phyloP scores from a whole-genome alignment of 2,329 filamentous ascomycete genomes.

The Apiospora sp. region DNA sequence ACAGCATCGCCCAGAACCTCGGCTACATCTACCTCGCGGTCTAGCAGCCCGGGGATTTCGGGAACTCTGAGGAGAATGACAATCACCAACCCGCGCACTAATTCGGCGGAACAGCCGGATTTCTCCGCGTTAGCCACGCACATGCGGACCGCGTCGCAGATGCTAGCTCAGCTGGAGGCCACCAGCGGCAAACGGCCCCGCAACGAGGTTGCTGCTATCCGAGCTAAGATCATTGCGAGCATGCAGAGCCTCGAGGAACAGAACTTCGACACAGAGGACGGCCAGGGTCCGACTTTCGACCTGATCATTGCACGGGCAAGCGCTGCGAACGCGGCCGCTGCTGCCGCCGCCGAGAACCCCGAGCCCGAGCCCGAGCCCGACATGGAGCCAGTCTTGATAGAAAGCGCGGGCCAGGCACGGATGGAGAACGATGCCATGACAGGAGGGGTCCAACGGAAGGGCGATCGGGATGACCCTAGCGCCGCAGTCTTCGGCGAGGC shows the following conservation, averaged over 20 bases:
- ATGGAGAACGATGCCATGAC: slow-evolving; percentile 94
- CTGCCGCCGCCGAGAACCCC: slow-evolving; percentile 31
- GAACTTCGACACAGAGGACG: slow-evolving; percentile 79
- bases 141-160: slow-evolving; percentile 87
- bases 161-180: slow-evolving; percentile 83
- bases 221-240: slow-evolving; percentile 86
- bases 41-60: slow-evolving; percentile 75
- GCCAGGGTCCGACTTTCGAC: slow-evolving; percentile 79
- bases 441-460: slow-evolving; percentile 80
- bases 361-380: slow-evolving; percentile 32
- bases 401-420: slow-evolving; percentile 77
- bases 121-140: slow-evolving; percentile 85
- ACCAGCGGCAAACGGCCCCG: slow-evolving; percentile 82
- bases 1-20: slow-evolving; percentile 73
- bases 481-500: slow-evolving; percentile 88
- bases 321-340: slow-evolving; percentile 52
- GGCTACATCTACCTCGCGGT: slow-evolving; percentile 71
- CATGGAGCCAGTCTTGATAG: slow-evolving; percentile 64
- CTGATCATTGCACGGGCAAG: slow-evolving; percentile 80
- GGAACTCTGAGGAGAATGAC: slow-evolving; percentile 67
- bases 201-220: slow-evolving; percentile 82
- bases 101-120: slow-evolving; percentile 74
- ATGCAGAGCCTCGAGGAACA: slow-evolving; percentile 90
- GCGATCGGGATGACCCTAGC: slow-evolving; percentile 84
- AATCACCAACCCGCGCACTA: slow-evolving; percentile 61